Evolutionary conservation across 2,329 filamentous ascomycete species (phyloP).

Genomic region (Penicillium carneum): DNA sequence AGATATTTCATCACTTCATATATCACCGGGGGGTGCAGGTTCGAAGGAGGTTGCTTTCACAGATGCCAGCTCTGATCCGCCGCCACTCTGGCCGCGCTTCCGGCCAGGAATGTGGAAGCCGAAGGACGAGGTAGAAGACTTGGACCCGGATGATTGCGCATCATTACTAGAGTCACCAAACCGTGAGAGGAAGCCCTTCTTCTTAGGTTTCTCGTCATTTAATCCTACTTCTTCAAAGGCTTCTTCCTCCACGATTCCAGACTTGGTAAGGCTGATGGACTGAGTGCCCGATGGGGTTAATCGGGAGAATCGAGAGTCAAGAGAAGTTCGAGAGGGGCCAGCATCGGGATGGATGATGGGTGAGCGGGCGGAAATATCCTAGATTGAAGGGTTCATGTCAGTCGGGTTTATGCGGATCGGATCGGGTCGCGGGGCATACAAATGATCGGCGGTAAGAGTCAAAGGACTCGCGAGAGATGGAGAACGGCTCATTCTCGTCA

Average conservation of each 20-base stretch:
- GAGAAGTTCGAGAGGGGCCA: constrained; percentile 73
- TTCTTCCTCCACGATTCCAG: constrained; percentile 75
- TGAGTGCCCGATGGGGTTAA: constrained; percentile 69
- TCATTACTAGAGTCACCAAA: constrained; percentile 69
- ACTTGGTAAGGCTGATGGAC: constrained; percentile 64
- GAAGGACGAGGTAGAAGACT: constrained; percentile 56
- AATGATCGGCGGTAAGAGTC: constrained; percentile 96
- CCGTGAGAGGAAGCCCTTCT: constrained; percentile 77
- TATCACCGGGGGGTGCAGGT: constrained; percentile 25
- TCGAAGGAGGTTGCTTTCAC: constrained; percentile 57
- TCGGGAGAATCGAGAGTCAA: constrained; percentile 75
- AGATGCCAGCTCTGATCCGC: constrained; percentile 73
- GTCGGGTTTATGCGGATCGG: not conserved
- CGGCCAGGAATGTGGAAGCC: constrained; percentile 74
- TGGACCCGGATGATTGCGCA: constrained; percentile 42
- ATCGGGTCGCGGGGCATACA: constrained; percentile 61
- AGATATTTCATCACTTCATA: constrained; percentile 30
- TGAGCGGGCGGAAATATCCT: constrained; percentile 91
- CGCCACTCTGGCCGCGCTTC: constrained; percentile 74
- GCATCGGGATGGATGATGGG: constrained; percentile 70
- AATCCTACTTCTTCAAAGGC: constrained; percentile 89
- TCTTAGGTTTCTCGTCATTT: constrained; percentile 78
- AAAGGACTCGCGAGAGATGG: constrained; percentile 94
- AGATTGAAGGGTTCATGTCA: constrained; percentile 24
- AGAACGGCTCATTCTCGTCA: constrained; percentile 88